Conservation (phyloP, 2,329 filamentous ascomycete species). For the Periconia sp. region DNA sequence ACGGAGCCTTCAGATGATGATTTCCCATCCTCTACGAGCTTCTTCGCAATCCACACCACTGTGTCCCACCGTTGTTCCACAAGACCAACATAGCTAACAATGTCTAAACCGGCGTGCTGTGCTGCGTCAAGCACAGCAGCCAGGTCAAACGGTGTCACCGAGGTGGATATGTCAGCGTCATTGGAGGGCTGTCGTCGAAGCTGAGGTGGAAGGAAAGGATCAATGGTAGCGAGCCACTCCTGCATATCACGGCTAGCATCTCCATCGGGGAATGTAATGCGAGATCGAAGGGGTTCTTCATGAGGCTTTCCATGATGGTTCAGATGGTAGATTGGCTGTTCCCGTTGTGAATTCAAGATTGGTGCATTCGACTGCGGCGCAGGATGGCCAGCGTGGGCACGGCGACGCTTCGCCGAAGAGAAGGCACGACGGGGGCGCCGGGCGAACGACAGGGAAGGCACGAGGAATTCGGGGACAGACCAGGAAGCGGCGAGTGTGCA, state of each 20-base stretch:
- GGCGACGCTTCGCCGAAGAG: conserved; percentile 25
- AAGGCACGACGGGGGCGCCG: conserved; percentile 31
- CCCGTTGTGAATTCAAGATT: too few species aligned
- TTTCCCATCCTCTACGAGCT: conserved; percentile 44
- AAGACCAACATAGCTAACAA: conserved; percentile 49
- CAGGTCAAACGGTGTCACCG: conserved; percentile 34
- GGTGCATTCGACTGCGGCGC: conserved; percentile 3
- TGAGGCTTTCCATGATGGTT: conserved; percentile 7
- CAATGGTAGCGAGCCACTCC: conserved; percentile 43
- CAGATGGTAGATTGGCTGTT: too few species aligned
- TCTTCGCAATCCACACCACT: conserved; percentile 54
- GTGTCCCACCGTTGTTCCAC: conserved; percentile 50
- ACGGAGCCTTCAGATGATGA: conserved; percentile 12
- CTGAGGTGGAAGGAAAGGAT: conserved; percentile 43
- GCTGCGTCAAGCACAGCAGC: conserved; percentile 30
- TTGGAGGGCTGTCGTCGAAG: conserved; percentile 26
- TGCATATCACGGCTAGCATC: conserved; percentile 32
- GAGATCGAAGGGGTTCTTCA: conserved; percentile 18
- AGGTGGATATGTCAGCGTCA: conserved; percentile 15
- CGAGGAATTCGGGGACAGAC: conserved; percentile 42
- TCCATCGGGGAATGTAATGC: conserved; percentile 28
- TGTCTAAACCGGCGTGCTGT: conserved; percentile 41
- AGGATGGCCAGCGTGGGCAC: conserved; percentile 2
- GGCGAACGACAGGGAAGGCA: conserved; percentile 37
- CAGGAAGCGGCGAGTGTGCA: conserved; percentile 24